Percentiles rank a stretch among this genome's conserved stretches.
Conservation (phyloP, 169 alveolate species). For the Plasmodium knowlesi region DNA sequence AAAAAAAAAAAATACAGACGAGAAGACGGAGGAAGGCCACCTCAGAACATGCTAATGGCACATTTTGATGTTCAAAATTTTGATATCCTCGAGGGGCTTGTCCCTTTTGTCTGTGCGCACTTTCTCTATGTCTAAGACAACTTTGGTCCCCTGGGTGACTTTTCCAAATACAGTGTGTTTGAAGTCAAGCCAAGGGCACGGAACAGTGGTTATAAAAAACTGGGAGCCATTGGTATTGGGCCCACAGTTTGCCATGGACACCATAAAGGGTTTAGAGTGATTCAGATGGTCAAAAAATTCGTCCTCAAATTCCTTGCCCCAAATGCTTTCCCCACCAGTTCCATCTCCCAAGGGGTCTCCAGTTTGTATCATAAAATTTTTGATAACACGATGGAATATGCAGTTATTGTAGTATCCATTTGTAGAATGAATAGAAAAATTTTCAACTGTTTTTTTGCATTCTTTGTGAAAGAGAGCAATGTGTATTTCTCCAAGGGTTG, state of each 20-base stretch:
- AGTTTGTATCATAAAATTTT: slow-evolving; percentile 98
- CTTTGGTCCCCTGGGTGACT: slow-evolving; percentile 95
- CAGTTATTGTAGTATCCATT: slow-evolving; percentile 93
- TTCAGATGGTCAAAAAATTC: slow-evolving; percentile 94
- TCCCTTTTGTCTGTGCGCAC: slow-evolving; percentile 86
- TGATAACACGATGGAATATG: slow-evolving; percentile 91
- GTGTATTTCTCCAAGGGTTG: slow-evolving; percentile 98
- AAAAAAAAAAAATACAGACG: background rate
- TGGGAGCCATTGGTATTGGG: slow-evolving; percentile 98
- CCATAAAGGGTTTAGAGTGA: slow-evolving; percentile 95
- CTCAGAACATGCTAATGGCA: background rate
- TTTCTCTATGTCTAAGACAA: slow-evolving; percentile 93
- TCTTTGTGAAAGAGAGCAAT: slow-evolving; percentile 92
- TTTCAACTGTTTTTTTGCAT: slow-evolving; percentile 97
- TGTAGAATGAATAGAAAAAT: slow-evolving; percentile 95
- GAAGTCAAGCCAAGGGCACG: slow-evolving; percentile 97
- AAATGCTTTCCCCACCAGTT: slow-evolving; percentile 94
- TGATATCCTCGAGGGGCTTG: slow-evolving; percentile 82
- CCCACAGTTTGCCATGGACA: slow-evolving; percentile 99
- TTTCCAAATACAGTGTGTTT: slow-evolving; percentile 99
- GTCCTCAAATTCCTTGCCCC: slow-evolving; percentile 96
- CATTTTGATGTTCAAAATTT: slow-evolving; percentile 80
- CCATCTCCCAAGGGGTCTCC: slow-evolving; percentile 99
- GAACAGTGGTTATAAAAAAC: slow-evolving; percentile 97
- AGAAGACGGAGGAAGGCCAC: background rate